Percentiles rank a stretch among this genome's conserved stretches.
phyloP scores from a whole-genome alignment of 805 yeast species.

The Wickerhamiella alocasiicola region DNA sequence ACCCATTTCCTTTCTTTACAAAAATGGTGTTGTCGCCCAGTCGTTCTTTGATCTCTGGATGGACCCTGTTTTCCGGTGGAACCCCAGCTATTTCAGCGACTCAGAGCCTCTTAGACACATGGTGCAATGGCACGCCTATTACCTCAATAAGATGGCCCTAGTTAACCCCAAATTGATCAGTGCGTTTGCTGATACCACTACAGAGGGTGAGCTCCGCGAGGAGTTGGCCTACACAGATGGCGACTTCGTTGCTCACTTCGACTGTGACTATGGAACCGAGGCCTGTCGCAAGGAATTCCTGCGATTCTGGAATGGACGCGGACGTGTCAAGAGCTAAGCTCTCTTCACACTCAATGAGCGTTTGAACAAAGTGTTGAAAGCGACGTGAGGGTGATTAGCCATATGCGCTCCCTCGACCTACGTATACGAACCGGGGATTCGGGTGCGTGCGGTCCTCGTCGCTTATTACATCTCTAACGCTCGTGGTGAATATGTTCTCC shows the following conservation, averaged over 20 bases:
- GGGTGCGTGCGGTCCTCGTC: too few relatives aligned
- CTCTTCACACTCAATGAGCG: too few relatives aligned
- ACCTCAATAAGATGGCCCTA: constrained; percentile 59
- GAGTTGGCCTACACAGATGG: constrained; percentile 24
- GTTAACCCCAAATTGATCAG: constrained; percentile 51
- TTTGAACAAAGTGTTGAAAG: too few relatives aligned
- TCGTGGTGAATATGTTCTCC: too few relatives aligned
- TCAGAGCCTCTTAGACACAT: constrained; percentile 60
- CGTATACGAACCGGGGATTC: too few relatives aligned
- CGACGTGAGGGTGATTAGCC: too few relatives aligned
- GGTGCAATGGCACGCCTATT: constrained; percentile 87
- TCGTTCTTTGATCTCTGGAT: constrained; percentile 70
- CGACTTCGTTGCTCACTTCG: constrained; percentile 27
- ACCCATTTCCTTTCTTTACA: constrained; percentile 58
- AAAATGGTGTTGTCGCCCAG: constrained; percentile 51
- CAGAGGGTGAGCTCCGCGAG: constrained; percentile 16
- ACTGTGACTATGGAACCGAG: constrained; percentile 24
- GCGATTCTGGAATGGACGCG: constrained; percentile 23
- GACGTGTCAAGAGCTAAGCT: constrained; percentile 13
- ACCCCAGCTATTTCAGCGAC: constrained; percentile 45
- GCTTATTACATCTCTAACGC: too few relatives aligned
- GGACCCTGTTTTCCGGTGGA: constrained; percentile 57
- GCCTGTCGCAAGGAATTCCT: constrained; percentile 23
- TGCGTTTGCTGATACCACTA: constrained; percentile 22
- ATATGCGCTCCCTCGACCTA: too few relatives aligned